Evolutionary conservation across 805 yeast genomes (phyloP), one percentile per base, ranked within the genome.

Genomic region (Candida coleopterorum): DNA sequence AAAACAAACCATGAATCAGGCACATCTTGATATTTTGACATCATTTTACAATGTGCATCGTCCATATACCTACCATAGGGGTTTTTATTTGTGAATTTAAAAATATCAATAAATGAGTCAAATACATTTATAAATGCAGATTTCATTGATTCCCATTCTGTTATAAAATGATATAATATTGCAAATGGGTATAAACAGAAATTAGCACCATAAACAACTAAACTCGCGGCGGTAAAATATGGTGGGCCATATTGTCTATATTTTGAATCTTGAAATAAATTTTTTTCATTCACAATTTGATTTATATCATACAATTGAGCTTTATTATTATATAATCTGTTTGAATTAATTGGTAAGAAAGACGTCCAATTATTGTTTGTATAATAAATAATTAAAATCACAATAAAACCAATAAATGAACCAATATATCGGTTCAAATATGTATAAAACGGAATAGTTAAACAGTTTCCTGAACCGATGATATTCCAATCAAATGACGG

Each of bases 1-100:
- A 56, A 41, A 4, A 59, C 48, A 47, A 72, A 81, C 85, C 87
- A 80, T 79, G 81, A 77, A 45, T 78, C 83, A 1, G 94, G 93
- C 15, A 79, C 85, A 44, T 81, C 87, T 25, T 70, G 70, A 54
- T 81, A 81, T 38, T 56, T 61, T 30, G 70, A 43, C 80, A 78
- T 77, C 71, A 77, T 75, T 32, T 60, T 62, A 38, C 77, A 68
- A 47, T 75, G 81, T 2, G 81, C 75, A 47, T 79, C 85, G 3
- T 25, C 26, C 5, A 29, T 25, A 22, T 34, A 58, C 9, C 51
- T 45, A 4, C 60, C 63, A 32, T 53, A 56, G 10, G 32, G 39
- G 17, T 35, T 28, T 6, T 20, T 16, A 3, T 44, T 32, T 18
- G 38, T 38, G 22, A 41, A 33, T 9, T 45, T 47, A 32, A 64